Conservation (phyloP, 2,329 filamentous ascomycete genomes). For the Arachnomyces sp. region DNA sequence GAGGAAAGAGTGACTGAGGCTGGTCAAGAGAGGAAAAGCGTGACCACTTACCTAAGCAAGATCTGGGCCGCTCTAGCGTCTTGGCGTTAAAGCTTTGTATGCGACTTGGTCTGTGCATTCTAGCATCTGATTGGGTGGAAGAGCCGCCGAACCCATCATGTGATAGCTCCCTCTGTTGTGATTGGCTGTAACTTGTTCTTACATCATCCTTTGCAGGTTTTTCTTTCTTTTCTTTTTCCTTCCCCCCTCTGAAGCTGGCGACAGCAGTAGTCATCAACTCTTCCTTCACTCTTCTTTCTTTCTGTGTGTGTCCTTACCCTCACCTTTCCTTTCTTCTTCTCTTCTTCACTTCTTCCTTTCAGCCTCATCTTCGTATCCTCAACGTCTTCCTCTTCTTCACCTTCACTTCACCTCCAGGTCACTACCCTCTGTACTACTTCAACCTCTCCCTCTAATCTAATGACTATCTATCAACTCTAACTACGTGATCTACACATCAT, state of each 20-base stretch:
- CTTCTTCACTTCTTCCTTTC: conserved; percentile 11
- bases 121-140: not conserved
- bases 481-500: not conserved
- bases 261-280: too few relatives aligned
- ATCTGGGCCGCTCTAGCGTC: too few relatives aligned
- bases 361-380: conserved; percentile 10
- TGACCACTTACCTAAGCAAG: too few relatives aligned
- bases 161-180: not conserved
- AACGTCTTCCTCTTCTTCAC: conserved; percentile 6
- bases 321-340: conserved; percentile 15
- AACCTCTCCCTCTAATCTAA: not conserved
- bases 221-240: not conserved
- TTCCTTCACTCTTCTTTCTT: too few relatives aligned
- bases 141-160: not conserved
- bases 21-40: too few relatives aligned
- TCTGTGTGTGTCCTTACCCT: conserved; percentile 1
- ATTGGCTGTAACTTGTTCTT: not conserved
- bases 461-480: not conserved
- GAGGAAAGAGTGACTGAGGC: too few relatives aligned
- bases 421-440: too few relatives aligned
- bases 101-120: not conserved
- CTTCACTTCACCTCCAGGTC: not conserved
- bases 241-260: not conserved
- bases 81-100: too few relatives aligned
- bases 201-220: not conserved